These are phyloP conservation scores for Aspergillus avenaceus DNA, from an alignment of 495 filamentous ascomycete genomes.

Conservation along the genomic window DNA sequence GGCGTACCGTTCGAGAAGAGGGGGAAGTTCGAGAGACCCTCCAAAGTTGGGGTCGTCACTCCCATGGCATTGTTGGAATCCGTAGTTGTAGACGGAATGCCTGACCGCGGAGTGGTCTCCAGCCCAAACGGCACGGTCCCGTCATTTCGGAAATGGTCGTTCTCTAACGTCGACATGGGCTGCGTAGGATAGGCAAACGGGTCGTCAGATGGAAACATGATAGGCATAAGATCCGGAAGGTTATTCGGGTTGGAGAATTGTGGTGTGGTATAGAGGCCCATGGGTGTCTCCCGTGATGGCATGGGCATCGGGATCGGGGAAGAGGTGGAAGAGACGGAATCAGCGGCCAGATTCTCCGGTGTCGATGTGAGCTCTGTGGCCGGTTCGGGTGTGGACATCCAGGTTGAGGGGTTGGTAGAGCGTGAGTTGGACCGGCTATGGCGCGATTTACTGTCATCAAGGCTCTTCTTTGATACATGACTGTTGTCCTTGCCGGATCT, in stretches of 20 bases:
- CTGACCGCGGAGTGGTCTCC: slow-evolving; percentile 9
- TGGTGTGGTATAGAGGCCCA: slow-evolving; percentile 25
- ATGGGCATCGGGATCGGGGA: slow-evolving; percentile 12
- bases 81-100: slow-evolving; percentile 16
- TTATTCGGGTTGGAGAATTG: slow-evolving; percentile 30
- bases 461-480: slow-evolving; percentile 24
- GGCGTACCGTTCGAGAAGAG: slow-evolving; percentile 20
- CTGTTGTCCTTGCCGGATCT: slow-evolving; percentile 17
- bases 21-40: slow-evolving; percentile 26
- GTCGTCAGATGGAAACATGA: slow-evolving; percentile 91
- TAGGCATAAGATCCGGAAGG: slow-evolving; percentile 71
- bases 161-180: slow-evolving; percentile 64
- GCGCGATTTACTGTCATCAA: slow-evolving; percentile 29
- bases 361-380: slow-evolving; percentile 31
- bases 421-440: slow-evolving; percentile 11
- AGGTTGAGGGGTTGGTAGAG: slow-evolving; percentile 19
- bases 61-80: slow-evolving; percentile 12
- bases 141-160: slow-evolving; percentile 40
- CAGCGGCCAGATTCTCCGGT: slow-evolving; percentile 15
- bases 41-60: slow-evolving; percentile 23
- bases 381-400: slow-evolving; percentile 30
- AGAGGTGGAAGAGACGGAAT: slow-evolving; percentile 18
- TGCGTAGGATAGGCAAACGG: slow-evolving; percentile 88
- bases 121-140: slow-evolving; percentile 11
- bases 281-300: slow-evolving; percentile 12